Evolutionary conservation across 345 rosid genomes (phyloP), one percentile per base, ranked within the genome.

Genomic region (Orychophragmus violaceus): DNA sequence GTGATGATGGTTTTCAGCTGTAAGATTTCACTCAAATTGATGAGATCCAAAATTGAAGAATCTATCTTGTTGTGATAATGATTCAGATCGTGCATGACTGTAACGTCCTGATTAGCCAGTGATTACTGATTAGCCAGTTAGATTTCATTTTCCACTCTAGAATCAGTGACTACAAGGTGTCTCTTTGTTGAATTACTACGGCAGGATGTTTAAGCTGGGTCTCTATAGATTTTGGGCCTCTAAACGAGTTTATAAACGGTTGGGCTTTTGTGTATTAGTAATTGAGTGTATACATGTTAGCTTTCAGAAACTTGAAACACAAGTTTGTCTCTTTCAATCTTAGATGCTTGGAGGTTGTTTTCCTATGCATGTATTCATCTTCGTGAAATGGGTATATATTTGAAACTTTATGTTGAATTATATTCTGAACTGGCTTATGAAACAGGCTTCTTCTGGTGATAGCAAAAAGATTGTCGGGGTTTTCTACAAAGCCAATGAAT

Each of bases 381-480:
- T n/a, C n/a, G n/a, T n/a, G n/a, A n/a, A n/a, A 36, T 36, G 5
- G 12, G 14, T 36, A 36, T 36, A 12, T 36, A 36, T 2, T n/a
- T n/a, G n/a, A 36, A 13, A 36, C 16, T 36, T 36, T 36, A 36
- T 36, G 41, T 1, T 36, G 13, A 4, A 36, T n/a, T n/a, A n/a
- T n/a, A n/a, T n/a, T n/a, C 10, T 51, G 41, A 54, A 24, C 33
- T 69, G 30, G 32, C 28, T 49, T 33, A 29, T 62, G 92, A n/a
- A n/a, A n/a, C n/a, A n/a, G n/a, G n/a, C n/a, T n/a, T n/a, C n/a
- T n/a, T n/a, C n/a, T n/a, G n/a, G n/a, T n/a, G n/a, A n/a, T n/a
- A n/a, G n/a, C n/a, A n/a, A n/a, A n/a, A n/a, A n/a, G n/a, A n/a
- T n/a, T n/a, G n/a, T n/a, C n/a, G n/a, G n/a, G n/a, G n/a, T n/a